A percentile compares a stretch with the other conserved stretches of the same genome.
Conservation (phyloP, 2,329 filamentous ascomycete species). For the Talaromyces marneffei region DNA sequence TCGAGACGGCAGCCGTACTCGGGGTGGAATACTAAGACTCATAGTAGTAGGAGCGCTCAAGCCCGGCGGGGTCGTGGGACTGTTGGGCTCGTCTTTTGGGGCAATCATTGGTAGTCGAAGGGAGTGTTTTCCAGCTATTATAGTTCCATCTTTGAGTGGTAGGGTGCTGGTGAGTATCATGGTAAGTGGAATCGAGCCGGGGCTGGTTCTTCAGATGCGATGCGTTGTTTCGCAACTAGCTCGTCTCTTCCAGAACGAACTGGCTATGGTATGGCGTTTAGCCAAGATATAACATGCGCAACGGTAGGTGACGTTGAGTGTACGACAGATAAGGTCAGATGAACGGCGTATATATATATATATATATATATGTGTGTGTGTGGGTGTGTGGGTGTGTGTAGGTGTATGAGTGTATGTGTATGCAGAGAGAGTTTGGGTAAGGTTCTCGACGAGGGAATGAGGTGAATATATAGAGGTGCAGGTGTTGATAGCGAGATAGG, state of each 20-base stretch:
- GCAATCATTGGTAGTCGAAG: slow-evolving; percentile 41
- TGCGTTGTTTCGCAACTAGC: not conserved
- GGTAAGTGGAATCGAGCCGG: slow-evolving; percentile 7
- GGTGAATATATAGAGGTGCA: slow-evolving; percentile 3
- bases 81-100: slow-evolving; percentile 36
- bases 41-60: slow-evolving; percentile 23
- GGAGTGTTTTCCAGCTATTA: slow-evolving; percentile 33
- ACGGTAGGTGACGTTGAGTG: not conserved
- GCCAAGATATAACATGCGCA: not conserved
- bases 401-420: too few relatives aligned
- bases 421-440: not conserved
- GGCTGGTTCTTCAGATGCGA: not conserved
- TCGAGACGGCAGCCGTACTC: slow-evolving; percentile 47
- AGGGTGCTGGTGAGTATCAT: slow-evolving; percentile 33
- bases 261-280: not conserved
- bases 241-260: not conserved
- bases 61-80: slow-evolving; percentile 29
- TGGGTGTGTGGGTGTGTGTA: too few relatives aligned
- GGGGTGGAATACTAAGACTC: slow-evolving; percentile 32
- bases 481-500: not conserved
- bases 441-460: not conserved
- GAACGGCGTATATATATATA: not conserved
- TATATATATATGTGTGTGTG: not conserved
- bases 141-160: slow-evolving; percentile 34
- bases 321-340: not conserved